Evolutionary conservation across 176 grass and related monocot genomes (phyloP).

Genomic region (Cenchrus fungigraminus): DNA sequence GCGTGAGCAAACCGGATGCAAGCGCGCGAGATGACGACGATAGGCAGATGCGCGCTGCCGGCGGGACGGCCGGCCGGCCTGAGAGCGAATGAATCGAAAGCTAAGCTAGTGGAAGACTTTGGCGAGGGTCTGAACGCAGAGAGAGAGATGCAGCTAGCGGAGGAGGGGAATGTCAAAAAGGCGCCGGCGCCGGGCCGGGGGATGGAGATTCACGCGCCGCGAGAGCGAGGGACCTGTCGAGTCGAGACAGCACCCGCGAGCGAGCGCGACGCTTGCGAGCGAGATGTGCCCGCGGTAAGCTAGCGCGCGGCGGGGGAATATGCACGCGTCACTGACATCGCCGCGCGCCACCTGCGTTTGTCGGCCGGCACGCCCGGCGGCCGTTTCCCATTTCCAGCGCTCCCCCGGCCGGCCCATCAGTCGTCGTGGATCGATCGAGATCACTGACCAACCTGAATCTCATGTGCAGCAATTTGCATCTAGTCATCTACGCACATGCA

Average conservation of each 20-base stretch:
- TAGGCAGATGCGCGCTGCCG: conserved; percentile 16
- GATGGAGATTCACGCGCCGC: not conserved
- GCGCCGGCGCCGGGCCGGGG: not conserved
- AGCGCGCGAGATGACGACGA: too few species aligned
- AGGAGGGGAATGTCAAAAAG: conserved; percentile 54
- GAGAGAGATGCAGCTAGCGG: not conserved
- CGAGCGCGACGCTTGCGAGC: not conserved
- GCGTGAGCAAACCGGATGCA: not conserved
- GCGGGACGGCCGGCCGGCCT: not conserved
- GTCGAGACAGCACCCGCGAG: not conserved
- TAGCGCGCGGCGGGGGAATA: not conserved
- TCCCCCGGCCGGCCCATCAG: not conserved
- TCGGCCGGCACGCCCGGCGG: conserved; percentile 19
- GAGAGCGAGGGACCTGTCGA: conserved; percentile 25
- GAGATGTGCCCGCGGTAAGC: conserved; percentile 7
- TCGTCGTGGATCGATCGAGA: not conserved
- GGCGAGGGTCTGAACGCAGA: not conserved
- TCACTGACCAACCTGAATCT: not conserved
- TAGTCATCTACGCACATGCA: not conserved
- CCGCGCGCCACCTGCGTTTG: conserved; percentile 31
- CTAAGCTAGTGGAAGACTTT: not conserved
- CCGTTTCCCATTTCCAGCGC: not conserved
- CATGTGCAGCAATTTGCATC: not conserved
- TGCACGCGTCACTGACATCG: conserved; percentile 24
- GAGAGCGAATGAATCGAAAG: too few species aligned